A percentile compares a stretch with the other conserved stretches of the same genome.
phyloP scores from a whole-genome alignment of 2,329 filamentous ascomycete genomes.

The Chrysoporthe puriensis region DNA sequence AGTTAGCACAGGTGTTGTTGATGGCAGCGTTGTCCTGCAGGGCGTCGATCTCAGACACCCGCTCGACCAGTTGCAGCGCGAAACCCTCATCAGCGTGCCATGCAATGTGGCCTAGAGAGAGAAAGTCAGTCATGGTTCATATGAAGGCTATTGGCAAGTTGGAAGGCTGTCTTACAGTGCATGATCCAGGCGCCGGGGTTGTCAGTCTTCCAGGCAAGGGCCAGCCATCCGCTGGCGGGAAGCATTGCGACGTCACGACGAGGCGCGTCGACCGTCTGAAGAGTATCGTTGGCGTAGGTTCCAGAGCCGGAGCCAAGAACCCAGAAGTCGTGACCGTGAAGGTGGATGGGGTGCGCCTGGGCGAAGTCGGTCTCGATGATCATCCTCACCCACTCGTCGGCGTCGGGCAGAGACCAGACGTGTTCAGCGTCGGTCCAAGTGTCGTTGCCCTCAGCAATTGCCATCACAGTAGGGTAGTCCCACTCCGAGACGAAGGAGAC shows the following conservation, averaged over 20 bases:
- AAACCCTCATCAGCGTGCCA: constrained; percentile 49
- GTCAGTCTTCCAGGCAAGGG: constrained; percentile 21
- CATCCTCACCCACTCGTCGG: constrained; percentile 13
- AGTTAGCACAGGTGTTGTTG: constrained; percentile 37
- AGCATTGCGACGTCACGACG: constrained; percentile 21
- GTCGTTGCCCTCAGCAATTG: constrained; percentile 18
- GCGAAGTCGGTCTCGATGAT: constrained; percentile 19
- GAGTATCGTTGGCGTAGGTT: not conserved
- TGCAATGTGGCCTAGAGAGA: constrained; percentile 13
- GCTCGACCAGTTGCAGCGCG: constrained; percentile 47
- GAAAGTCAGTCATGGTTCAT: not conserved
- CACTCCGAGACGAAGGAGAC: constrained; percentile 21
- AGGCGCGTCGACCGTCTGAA: constrained; percentile 10
- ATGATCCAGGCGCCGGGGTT: constrained; percentile 23
- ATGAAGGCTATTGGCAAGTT: not conserved
- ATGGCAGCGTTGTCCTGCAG: constrained; percentile 32
- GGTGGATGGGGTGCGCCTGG: constrained; percentile 20
- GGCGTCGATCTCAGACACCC: constrained; percentile 27
- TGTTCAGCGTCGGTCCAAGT: constrained; percentile 12
- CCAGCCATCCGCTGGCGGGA: constrained; percentile 19
- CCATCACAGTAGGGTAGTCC: constrained; percentile 18
- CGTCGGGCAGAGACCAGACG: constrained; percentile 14
- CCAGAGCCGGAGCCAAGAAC: constrained; percentile 11
- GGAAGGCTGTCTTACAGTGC: constrained; percentile 12
- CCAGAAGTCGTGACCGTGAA: constrained; percentile 23